A percentile compares a stretch with the other conserved stretches of the same genome.
Evolutionary conservation across 805 yeast genomes (phyloP).

Genomic region (Yarrowia divulgata): DNA sequence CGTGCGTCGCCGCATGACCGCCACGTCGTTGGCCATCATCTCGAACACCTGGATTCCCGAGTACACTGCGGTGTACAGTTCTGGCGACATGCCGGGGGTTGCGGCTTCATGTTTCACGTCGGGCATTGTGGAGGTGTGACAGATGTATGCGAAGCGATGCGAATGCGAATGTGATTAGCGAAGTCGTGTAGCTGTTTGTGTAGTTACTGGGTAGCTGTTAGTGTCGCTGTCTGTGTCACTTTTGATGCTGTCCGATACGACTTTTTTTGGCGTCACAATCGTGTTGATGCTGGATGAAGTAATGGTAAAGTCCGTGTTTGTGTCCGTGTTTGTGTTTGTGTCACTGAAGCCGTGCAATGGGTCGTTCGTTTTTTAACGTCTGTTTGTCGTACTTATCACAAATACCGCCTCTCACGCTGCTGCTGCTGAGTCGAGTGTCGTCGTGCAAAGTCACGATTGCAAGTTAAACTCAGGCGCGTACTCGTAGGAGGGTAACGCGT

Average conservation of each 20-base stretch:
- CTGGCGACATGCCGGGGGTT: constrained; percentile 25
- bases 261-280: too few species aligned
- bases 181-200: too few species aligned
- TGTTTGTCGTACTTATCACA: too few species aligned
- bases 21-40: constrained; percentile 64
- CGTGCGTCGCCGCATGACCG: constrained; percentile 68
- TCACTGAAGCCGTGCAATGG: neutral
- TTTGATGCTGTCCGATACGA: too few species aligned
- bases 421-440: neutral
- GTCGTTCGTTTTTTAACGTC: too few species aligned
- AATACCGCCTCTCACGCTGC: too few species aligned
- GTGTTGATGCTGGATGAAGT: too few species aligned
- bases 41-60: constrained; percentile 68
- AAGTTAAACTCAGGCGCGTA: constrained; percentile 38
- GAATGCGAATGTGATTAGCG: too few species aligned
- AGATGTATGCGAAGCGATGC: too few species aligned
- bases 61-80: constrained; percentile 65
- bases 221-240: neutral
- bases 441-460: constrained; percentile 18
- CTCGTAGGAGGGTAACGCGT: constrained; percentile 40
- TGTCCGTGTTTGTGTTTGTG: neutral
- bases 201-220: too few species aligned
- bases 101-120: constrained; percentile 15
- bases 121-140: neutral
- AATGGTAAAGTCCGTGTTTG: neutral